A percentile compares a stretch with the other conserved stretches of the same genome.
Evolutionary conservation across 345 rosid species (phyloP).

Genomic region (Gossypium stocksii): DNA sequence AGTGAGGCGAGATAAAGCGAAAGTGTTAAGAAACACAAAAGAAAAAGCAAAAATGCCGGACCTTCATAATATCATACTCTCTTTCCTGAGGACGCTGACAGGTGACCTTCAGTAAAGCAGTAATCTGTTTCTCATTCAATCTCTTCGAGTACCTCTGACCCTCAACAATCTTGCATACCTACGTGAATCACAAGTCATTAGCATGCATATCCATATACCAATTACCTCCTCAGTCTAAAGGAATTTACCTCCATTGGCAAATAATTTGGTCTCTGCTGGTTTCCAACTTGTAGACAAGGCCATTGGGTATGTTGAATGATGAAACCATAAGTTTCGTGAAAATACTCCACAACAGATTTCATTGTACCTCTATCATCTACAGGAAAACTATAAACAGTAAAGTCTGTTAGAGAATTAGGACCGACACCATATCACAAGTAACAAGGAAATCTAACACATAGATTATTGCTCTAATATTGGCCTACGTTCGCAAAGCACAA

Average conservation of each 20-base stretch:
- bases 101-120: constrained; percentile 84
- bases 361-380: constrained; percentile 83
- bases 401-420: not conserved
- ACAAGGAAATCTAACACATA: not conserved
- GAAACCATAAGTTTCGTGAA: constrained; percentile 69
- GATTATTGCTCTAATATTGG: not conserved
- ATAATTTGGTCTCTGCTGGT: constrained; percentile 85
- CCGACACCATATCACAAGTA: not conserved
- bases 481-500: not conserved
- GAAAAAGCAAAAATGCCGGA: constrained; percentile 15
- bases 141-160: constrained; percentile 96
- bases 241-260: constrained; percentile 81
- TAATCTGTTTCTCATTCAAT: constrained; percentile 89
- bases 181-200: constrained; percentile 13
- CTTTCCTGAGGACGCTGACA: constrained; percentile 87
- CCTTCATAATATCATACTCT: constrained; percentile 75
- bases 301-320: constrained; percentile 64
- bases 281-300: constrained; percentile 96
- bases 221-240: not conserved
- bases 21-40: not conserved
- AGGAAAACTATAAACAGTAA: constrained; percentile 51
- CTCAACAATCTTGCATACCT: constrained; percentile 97
- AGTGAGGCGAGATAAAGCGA: not conserved
- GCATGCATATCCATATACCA: not conserved
- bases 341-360: constrained; percentile 88